Evolutionary conservation across 169 alveolate species (phyloP).

Genomic region (Cryptosporidium meleagridis): DNA sequence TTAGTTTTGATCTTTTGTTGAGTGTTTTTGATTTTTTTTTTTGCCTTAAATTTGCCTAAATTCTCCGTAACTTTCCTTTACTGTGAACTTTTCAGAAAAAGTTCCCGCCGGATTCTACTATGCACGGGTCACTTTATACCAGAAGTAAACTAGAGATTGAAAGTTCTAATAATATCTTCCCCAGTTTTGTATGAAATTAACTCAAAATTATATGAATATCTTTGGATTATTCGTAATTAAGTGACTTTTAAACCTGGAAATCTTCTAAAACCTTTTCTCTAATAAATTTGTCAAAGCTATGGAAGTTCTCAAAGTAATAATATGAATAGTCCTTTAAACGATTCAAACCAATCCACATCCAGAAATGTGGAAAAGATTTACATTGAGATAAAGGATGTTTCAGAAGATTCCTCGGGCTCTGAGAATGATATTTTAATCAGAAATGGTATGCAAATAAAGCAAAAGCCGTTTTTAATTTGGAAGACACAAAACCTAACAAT

Average conservation of each 20-base stretch:
- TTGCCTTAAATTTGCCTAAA: neutral
- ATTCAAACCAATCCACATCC: neutral
- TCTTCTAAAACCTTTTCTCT: neutral
- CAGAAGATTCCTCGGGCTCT: slow-evolving; percentile 2
- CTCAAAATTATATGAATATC: neutral
- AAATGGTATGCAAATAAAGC: neutral
- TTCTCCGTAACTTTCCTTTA: neutral
- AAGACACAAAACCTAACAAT: neutral
- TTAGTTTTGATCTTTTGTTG: neutral
- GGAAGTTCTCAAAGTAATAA: neutral
- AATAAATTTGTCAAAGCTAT: neutral
- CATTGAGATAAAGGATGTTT: slow-evolving; percentile 6
- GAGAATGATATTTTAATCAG: slow-evolving; percentile 1
- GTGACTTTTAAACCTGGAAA: neutral
- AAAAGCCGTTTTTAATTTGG: neutral
- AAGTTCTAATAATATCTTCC: neutral
- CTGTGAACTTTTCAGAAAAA: neutral
- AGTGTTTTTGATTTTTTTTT: neutral
- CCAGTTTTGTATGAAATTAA: neutral
- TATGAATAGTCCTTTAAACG: slow-evolving; percentile 11
- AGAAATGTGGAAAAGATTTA: slow-evolving; percentile 20
- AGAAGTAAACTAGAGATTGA: neutral
- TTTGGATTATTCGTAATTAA: neutral
- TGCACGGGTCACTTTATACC: slow-evolving; percentile 5
- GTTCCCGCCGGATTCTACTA: slow-evolving; percentile 2